Evolutionary conservation across 2,329 filamentous ascomycete genomes (phyloP), one percentile per base, ranked within the genome.

Genomic region (Botrytis fabae): DNA sequence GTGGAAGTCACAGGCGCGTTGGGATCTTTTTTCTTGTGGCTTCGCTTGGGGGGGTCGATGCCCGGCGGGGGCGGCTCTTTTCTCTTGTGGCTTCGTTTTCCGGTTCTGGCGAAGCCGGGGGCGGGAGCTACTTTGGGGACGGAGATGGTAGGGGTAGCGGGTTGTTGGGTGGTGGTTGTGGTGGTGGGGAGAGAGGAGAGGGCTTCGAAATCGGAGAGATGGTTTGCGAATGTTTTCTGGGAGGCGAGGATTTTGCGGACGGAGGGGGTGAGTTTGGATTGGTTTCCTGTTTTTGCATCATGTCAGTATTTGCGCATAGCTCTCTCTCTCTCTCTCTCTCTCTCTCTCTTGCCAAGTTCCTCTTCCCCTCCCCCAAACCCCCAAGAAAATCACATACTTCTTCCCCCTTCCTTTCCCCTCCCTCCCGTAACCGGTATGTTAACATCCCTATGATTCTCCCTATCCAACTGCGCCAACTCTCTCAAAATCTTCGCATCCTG

Each of bases 191-290:
- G 84, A 77, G 73, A 82, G 77, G 77, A 76, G 71, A 89, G 84
- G 14, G 93, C 93, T 77, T 92, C 87, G 81, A 92, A 93, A 81
- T 96, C 93, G 77, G 93, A 92, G 64, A 95, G 86, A 81, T 95
- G 91, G 83, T 96, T 94, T 75, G 90, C 89, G 81, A 95, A 95
- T 4, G 92, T 94, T 84, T 95, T 94, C 80, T 94, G 92, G 40
- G 91, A 93, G 76, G 91, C 89, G 72, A 96, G 85, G 75, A 96
- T 94, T 82, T 91, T 91, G 78, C 93, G 89, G 40, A 94, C 91
- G 76, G 89, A 90, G 42, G 79, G 76, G 2, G 80, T 81, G 38
- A 77, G 74, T 77, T 80, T 80, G 32, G 77, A 77, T 73, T 80
- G 78, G 69, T 75, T 80, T 44, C 76, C 78, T 80, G 48, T 73